Conservation (phyloP, 345 rosid genomes). For the Hypericum androsaemum region DNA sequence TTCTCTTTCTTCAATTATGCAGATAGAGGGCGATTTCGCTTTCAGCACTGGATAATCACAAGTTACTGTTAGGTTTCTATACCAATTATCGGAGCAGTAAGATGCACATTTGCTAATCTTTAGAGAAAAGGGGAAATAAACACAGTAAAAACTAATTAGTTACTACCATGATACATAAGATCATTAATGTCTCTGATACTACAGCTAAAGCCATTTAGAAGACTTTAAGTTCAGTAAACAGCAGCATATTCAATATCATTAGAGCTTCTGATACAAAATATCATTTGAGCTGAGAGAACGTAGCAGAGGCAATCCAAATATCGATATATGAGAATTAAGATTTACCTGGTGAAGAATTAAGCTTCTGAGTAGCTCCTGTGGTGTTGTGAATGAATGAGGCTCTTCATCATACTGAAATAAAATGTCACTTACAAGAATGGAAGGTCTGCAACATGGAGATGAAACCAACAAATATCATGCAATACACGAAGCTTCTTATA, state of each 20-base stretch:
- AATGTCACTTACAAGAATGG: conserved; percentile 65
- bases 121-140: background rate
- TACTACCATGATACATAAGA: too few relatives aligned
- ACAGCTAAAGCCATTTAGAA: too few relatives aligned
- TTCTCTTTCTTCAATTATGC: conserved; percentile 45
- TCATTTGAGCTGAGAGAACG: too few relatives aligned
- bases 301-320: background rate
- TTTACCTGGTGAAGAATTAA: conserved; percentile 42
- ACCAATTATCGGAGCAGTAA: background rate
- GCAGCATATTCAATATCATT: too few relatives aligned
- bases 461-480: background rate
- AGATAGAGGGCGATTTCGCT: conserved; percentile 21
- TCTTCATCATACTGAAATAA: conserved; percentile 36
- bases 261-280: too few relatives aligned
- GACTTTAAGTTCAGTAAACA: too few relatives aligned
- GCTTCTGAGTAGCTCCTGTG: conserved; percentile 42
- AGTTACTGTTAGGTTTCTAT: background rate
- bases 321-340: background rate
- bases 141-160: too few relatives aligned
- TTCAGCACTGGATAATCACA: conserved; percentile 24
- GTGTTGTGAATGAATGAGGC: conserved; percentile 23
- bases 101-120: background rate
- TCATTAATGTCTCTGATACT: too few relatives aligned
- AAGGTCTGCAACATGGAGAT: conserved; percentile 39
- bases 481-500: too few relatives aligned